A percentile compares a stretch with the other conserved stretches of the same genome.
Conservation (phyloP, 208 protist species). For the Strigomonas culicis region DNA sequence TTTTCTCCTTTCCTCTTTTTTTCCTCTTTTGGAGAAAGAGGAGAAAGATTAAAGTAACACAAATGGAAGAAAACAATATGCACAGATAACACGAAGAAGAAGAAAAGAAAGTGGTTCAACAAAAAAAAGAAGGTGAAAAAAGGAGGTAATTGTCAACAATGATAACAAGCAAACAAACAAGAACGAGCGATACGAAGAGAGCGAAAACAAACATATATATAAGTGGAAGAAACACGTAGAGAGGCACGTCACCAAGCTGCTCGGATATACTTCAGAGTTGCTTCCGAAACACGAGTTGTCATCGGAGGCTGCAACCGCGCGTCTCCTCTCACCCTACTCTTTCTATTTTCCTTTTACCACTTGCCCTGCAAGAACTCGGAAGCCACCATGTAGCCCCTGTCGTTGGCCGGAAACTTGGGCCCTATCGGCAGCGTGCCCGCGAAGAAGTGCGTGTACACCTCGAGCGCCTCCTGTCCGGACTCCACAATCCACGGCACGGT, state of each 20-base stretch:
- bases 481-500: slow-evolving; percentile 87
- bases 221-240: not conserved
- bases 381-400: slow-evolving; percentile 86
- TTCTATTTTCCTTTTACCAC: slow-evolving; percentile 1
- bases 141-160: not conserved
- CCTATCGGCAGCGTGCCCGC: slow-evolving; percentile 69
- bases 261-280: too few species aligned
- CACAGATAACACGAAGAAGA: not conserved
- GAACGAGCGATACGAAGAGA: not conserved
- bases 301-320: too few species aligned
- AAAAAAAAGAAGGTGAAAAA: slow-evolving; percentile 5
- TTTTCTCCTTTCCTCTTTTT: slow-evolving; percentile 2
- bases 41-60: slow-evolving; percentile 1
- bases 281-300: too few species aligned
- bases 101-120: slow-evolving; percentile 4
- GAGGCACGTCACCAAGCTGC: too few species aligned
- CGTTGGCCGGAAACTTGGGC: slow-evolving; percentile 56
- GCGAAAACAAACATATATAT: not conserved
- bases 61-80: not conserved
- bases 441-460: slow-evolving; percentile 88
- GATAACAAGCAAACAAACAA: not conserved
- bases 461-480: slow-evolving; percentile 80
- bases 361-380: slow-evolving; percentile 44
- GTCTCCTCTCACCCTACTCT: not conserved
- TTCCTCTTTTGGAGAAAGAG: not conserved